A percentile compares a stretch with the other conserved stretches of the same genome.
phyloP scores from a whole-genome alignment of 75 land plant species.

The Cryptomeria japonica region DNA sequence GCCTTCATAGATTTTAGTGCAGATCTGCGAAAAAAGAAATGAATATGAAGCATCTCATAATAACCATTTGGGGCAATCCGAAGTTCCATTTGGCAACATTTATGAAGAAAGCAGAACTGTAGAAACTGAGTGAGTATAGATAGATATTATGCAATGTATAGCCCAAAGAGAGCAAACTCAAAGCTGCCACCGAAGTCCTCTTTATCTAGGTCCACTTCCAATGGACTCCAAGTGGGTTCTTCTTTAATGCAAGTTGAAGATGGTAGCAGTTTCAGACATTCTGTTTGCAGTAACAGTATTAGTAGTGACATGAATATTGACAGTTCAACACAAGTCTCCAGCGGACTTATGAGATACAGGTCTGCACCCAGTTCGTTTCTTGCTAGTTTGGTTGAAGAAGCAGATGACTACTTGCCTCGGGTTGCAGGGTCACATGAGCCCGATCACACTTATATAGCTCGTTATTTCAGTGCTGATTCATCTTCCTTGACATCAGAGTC shows the following conservation, averaged over 20 bases:
- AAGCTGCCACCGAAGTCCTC: constrained; percentile 4
- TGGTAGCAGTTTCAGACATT: background rate
- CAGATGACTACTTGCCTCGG: constrained; percentile 9
- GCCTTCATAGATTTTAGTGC: constrained; percentile 13
- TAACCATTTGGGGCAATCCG: background rate
- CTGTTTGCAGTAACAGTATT: background rate
- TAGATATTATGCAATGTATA: constrained; percentile 2
- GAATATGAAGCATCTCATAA: background rate
- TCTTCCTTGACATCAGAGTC: constrained; percentile 7
- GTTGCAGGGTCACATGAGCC: constrained; percentile 11
- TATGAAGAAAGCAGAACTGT: background rate
- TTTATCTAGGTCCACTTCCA: background rate
- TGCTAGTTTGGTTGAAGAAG: constrained; percentile 13
- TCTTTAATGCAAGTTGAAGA: constrained; percentile 8
- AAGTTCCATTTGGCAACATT: background rate
- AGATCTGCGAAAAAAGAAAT: background rate
- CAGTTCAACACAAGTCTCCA: background rate
- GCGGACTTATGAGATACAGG: constrained; percentile 2
- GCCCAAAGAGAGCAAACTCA: background rate
- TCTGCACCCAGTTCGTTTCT: constrained; percentile 7
- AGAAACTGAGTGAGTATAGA: background rate
- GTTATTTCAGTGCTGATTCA: constrained; percentile 8
- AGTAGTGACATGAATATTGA: background rate
- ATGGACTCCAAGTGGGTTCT: too few relatives aligned
- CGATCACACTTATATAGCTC: constrained; percentile 9